A percentile compares a stretch with the other conserved stretches of the same genome.
Evolutionary conservation across 2,329 filamentous ascomycete species (phyloP).

Genomic region (Boeremia lycopersici): DNA sequence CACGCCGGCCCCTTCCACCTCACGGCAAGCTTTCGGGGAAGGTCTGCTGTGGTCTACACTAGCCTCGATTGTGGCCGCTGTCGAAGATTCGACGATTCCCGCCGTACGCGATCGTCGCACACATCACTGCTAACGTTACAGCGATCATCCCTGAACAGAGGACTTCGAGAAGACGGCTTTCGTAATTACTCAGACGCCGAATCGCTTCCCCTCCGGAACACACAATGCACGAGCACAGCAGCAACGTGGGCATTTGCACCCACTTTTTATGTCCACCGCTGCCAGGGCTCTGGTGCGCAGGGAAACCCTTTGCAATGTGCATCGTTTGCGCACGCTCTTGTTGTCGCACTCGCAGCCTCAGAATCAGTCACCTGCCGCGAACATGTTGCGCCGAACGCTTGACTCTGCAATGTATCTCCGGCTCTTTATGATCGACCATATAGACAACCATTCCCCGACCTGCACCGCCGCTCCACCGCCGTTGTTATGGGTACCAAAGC

Average conservation of each 20-base stretch:
- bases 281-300: constrained; percentile 1
- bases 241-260: constrained; percentile 14
- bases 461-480: constrained; percentile 9
- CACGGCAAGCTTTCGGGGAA: not conserved
- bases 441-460: constrained; percentile 6
- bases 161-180: constrained; percentile 32
- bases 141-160: constrained; percentile 24
- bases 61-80: constrained; percentile 10
- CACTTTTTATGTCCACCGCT: constrained; percentile 9
- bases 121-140: constrained; percentile 13
- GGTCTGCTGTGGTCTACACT: not conserved
- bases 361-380: constrained; percentile 12
- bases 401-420: constrained; percentile 12
- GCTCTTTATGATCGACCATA: constrained; percentile 12
- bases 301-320: constrained; percentile 11
- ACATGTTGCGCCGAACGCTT: constrained; percentile 12
- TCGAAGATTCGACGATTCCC: constrained; percentile 9
- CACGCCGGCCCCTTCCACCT: not conserved
- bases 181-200: constrained; percentile 24
- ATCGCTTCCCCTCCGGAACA: constrained; percentile 9
- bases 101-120: constrained; percentile 24
- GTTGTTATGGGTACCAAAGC: constrained; percentile 18
- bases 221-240: constrained; percentile 16
- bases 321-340: constrained; percentile 3
- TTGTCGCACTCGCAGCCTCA: constrained; percentile 15